Evolutionary conservation across 108 stramenopile genomes (phyloP).

Genomic region (Skeletonema marinoi): DNA sequence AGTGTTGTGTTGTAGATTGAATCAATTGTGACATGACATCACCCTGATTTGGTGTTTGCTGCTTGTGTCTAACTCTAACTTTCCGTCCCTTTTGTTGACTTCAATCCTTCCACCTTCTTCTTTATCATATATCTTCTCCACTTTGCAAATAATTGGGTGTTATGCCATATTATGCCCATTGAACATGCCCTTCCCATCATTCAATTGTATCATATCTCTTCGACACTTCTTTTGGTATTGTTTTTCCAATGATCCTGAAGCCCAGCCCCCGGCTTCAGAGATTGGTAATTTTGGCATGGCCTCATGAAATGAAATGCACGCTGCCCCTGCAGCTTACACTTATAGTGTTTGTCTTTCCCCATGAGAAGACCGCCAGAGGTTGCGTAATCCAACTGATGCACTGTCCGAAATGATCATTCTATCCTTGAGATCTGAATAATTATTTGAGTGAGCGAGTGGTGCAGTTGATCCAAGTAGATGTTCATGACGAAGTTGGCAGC

Average conservation of each 20-base stretch:
- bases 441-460: constrained; percentile 13
- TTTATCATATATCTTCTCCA: constrained; percentile 49
- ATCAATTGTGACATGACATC: neutral
- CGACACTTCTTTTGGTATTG: constrained; percentile 51
- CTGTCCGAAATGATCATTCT: constrained; percentile 63
- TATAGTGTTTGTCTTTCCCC: constrained; percentile 35
- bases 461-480: constrained; percentile 36
- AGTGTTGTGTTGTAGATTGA: constrained; percentile 2
- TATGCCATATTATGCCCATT: constrained; percentile 61
- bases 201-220: constrained; percentile 13
- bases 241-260: constrained; percentile 37
- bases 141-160: constrained; percentile 71
- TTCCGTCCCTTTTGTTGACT: constrained; percentile 2
- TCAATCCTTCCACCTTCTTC: constrained; percentile 2
- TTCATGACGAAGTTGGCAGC: neutral
- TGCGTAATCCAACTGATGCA: constrained; percentile 90
- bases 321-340: constrained; percentile 55
- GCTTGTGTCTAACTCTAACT: neutral
- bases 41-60: neutral
- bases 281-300: constrained; percentile 24
- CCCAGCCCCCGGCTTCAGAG: constrained; percentile 17
- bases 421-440: constrained; percentile 58
- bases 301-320: constrained; percentile 57
- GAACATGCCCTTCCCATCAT: constrained; percentile 55
- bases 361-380: constrained; percentile 77